These are phyloP conservation scores for Penicillium longicatenatum DNA, from an alignment of 495 filamentous ascomycete species.

Conservation along the genomic window DNA sequence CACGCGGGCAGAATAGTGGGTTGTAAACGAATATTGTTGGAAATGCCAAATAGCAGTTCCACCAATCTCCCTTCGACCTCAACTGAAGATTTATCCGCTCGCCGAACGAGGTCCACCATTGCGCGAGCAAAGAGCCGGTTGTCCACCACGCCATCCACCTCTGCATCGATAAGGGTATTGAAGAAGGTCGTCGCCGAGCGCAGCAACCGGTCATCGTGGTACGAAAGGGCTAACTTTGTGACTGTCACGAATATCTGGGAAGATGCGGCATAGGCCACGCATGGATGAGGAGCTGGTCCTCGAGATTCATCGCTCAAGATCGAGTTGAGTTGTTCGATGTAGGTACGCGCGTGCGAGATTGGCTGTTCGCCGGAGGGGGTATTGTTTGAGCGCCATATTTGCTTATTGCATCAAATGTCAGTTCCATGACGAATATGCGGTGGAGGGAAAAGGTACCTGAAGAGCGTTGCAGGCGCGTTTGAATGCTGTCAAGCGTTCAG, in stretches of 20 bases:
- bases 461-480: slow-evolving; percentile 85
- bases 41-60: slow-evolving; percentile 89
- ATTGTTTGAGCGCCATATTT: slow-evolving; percentile 75
- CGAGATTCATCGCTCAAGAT: slow-evolving; percentile 88
- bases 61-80: slow-evolving; percentile 84
- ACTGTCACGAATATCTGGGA: slow-evolving; percentile 86
- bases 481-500: slow-evolving; percentile 85
- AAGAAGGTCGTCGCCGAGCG: slow-evolving; percentile 82
- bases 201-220: slow-evolving; percentile 77
- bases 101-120: slow-evolving; percentile 73
- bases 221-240: slow-evolving; percentile 78
- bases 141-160: slow-evolving; percentile 90
- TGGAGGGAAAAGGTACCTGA: slow-evolving; percentile 55
- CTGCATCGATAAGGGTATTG: slow-evolving; percentile 87
- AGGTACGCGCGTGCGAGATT: slow-evolving; percentile 51
- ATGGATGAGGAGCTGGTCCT: slow-evolving; percentile 83
- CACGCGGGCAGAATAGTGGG: slow-evolving; percentile 83
- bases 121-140: slow-evolving; percentile 80
- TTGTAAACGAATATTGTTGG: slow-evolving; percentile 89
- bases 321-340: slow-evolving; percentile 68
- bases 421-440: slow-evolving; percentile 8
- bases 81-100: slow-evolving; percentile 58
- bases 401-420: slow-evolving; percentile 46
- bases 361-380: slow-evolving; percentile 51
- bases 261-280: slow-evolving; percentile 77